Base-by-base conservation (phyloP, 768 basidiomycete species). In the Naematelia aurantialba region DNA sequence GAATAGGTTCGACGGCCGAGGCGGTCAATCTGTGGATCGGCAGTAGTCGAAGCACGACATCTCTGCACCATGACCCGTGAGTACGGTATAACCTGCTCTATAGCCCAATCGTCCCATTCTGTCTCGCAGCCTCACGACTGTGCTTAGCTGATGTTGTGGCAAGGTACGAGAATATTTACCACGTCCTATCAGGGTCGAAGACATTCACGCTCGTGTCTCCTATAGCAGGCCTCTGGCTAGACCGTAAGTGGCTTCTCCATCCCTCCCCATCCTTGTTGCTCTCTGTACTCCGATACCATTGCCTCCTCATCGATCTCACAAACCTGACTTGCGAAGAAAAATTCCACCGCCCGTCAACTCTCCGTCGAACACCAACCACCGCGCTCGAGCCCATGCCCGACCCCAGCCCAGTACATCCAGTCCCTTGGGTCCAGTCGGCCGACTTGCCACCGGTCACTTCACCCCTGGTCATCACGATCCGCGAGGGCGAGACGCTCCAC, bases 1-100 rank as follows among this genome's bases (percentile, higher is more conserved):
- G n/a, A n/a, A 31, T 26, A 56, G 62, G 53, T 55, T 51, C 55
- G 87, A 88, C 79, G 17, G 89, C 92, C 0, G 93, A 97, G 68
- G 92, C 91, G 4, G 90, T 91, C 2, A 96, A 96, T 72, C 70
- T 97, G 19, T 97, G 92, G 91, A 89, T 96, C 31, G 92, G 93
- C 11, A 82, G 88, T 67, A 79, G 81, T 55, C 79, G 80, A 58
- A 91, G 89, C 69, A 79, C 85, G 13, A 96, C 93, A 0, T 89
- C 87, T 55, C 82, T 94, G 46, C 93, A 97, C 73, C 88, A 84
- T 69, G 91, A 72, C 55, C 70, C 68, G 68, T 71, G 34, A 50
- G 69, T 56, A 8, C 25, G n/a, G n/a, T n/a, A n/a, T n/a, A n/a
- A n/a, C n/a, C n/a, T n/a, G n/a, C n/a, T n/a, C n/a, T n/a, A n/a